phyloP scores from a whole-genome alignment of 192 early-diverging fungal species.

The Paraglomus brasilianum region DNA sequence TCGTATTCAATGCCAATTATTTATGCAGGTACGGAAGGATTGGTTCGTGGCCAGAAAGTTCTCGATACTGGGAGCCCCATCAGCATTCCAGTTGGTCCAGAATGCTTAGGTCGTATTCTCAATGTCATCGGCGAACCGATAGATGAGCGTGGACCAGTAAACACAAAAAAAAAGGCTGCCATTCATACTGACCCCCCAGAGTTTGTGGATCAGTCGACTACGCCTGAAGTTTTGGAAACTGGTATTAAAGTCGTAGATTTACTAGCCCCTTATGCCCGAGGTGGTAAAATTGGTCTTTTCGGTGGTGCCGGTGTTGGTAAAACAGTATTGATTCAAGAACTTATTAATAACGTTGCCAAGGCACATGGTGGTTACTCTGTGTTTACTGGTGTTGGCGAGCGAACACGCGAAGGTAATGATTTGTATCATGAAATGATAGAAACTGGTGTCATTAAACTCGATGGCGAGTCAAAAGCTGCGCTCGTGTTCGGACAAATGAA shows the following conservation, averaged over 20 bases:
- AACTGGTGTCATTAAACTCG: constrained; percentile 94
- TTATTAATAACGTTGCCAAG: constrained; percentile 99
- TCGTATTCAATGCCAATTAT: neutral
- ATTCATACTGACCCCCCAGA: constrained; percentile 93
- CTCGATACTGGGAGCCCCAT: constrained; percentile 92
- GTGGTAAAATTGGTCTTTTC: constrained; percentile 98
- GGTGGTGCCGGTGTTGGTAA: constrained; percentile 99
- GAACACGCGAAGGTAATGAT: constrained; percentile 99
- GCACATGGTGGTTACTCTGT: constrained; percentile 98
- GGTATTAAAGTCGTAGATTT: constrained; percentile 99
- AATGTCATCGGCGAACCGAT: constrained; percentile 99
- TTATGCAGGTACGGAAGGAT: constrained; percentile 44
- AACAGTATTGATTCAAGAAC: constrained; percentile 98
- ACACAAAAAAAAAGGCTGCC: constrained; percentile 78
- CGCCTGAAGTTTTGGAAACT: constrained; percentile 92
- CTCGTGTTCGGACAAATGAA: constrained; percentile 99
- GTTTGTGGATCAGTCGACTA: constrained; percentile 94
- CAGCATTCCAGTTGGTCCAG: constrained; percentile 88
- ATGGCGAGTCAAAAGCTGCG: constrained; percentile 91
- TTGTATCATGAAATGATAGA: constrained; percentile 98
- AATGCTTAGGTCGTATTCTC: constrained; percentile 96
- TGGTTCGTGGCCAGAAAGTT: constrained; percentile 94
- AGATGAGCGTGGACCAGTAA: constrained; percentile 96
- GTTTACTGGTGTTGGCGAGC: constrained; percentile 98
- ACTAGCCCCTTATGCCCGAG: constrained; percentile 94